Evolutionary conservation across 164 flowering plant species (phyloP).

Genomic region (Sedum album): DNA sequence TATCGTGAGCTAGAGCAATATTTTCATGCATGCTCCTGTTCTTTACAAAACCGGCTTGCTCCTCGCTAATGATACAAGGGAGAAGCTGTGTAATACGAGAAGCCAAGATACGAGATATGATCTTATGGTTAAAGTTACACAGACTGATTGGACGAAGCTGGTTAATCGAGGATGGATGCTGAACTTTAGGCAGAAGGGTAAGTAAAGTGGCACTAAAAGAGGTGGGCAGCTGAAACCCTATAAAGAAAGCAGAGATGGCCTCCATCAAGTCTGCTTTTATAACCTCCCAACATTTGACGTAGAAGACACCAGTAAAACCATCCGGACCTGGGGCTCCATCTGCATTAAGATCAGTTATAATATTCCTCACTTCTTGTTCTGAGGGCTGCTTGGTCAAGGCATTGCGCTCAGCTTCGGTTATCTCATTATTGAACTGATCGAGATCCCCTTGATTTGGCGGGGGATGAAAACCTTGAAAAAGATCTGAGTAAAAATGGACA

Average conservation of each 20-base stretch:
- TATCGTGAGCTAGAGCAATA: too few species aligned
- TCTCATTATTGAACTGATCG: too few species aligned
- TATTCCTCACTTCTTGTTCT: neutral
- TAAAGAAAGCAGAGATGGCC: neutral
- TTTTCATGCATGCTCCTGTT: too few species aligned
- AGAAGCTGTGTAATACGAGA: too few species aligned
- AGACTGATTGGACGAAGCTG: neutral
- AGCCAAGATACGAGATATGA: too few species aligned
- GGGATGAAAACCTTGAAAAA: too few species aligned
- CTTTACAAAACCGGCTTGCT: too few species aligned
- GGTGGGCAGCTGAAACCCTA: neutral
- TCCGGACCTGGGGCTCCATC: conserved; percentile 3
- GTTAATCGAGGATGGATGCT: neutral
- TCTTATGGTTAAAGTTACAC: neutral
- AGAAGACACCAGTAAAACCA: neutral
- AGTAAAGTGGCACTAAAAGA: neutral
- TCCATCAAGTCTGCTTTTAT: neutral
- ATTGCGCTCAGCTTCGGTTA: neutral
- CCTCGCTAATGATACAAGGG: too few species aligned
- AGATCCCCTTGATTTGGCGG: too few species aligned
- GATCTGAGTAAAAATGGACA: too few species aligned
- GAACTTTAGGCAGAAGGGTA: neutral
- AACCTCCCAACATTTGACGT: neutral
- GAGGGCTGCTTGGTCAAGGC: neutral
- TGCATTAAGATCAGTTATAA: neutral